Evolutionary conservation across 2,329 filamentous ascomycete species (phyloP).

Genomic region (Pezicula carpinea): DNA sequence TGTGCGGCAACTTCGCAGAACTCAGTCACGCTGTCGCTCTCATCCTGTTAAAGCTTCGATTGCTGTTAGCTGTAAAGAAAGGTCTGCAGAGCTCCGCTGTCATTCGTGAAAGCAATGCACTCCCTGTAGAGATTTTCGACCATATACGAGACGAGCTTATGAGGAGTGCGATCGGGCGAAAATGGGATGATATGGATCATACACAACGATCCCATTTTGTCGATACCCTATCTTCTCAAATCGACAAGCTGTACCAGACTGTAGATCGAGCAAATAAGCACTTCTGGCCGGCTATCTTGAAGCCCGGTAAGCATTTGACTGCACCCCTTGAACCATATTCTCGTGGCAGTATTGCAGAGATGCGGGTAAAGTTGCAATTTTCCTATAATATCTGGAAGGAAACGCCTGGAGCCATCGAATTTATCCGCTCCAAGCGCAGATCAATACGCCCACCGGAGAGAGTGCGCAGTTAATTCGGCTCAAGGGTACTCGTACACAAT

Average conservation of each 20-base stretch:
- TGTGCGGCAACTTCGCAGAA: conserved; percentile 7
- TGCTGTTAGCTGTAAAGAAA: conserved; percentile 29
- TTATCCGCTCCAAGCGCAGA: conserved; percentile 6
- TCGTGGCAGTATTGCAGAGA: conserved; percentile 19
- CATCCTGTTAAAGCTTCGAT: conserved; percentile 32
- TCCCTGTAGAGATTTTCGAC: conserved; percentile 27
- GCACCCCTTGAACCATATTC: conserved; percentile 10
- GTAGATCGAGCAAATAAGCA: conserved; percentile 20
- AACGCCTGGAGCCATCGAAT: conserved; percentile 22
- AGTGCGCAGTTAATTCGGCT: too few relatives aligned
- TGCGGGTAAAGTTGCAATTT: conserved; percentile 21
- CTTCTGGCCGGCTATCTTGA: conserved; percentile 23
- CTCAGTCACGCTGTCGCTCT: conserved; percentile 20
- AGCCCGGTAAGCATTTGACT: conserved; percentile 18
- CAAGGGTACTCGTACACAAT: too few relatives aligned
- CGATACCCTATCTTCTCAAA: conserved; percentile 19
- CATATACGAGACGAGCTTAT: conserved; percentile 17
- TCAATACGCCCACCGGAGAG: too few relatives aligned
- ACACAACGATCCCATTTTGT: conserved; percentile 14
- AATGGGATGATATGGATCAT: conserved; percentile 14
- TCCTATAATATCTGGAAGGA: conserved; percentile 23
- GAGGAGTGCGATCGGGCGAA: conserved; percentile 19
- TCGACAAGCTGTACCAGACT: conserved; percentile 17
- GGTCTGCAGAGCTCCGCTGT: conserved; percentile 18
- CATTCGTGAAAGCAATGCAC: conserved; percentile 4